Base-by-base conservation (phyloP, 2,329 filamentous ascomycete species). In the Westerdykella aurantiaca region DNA sequence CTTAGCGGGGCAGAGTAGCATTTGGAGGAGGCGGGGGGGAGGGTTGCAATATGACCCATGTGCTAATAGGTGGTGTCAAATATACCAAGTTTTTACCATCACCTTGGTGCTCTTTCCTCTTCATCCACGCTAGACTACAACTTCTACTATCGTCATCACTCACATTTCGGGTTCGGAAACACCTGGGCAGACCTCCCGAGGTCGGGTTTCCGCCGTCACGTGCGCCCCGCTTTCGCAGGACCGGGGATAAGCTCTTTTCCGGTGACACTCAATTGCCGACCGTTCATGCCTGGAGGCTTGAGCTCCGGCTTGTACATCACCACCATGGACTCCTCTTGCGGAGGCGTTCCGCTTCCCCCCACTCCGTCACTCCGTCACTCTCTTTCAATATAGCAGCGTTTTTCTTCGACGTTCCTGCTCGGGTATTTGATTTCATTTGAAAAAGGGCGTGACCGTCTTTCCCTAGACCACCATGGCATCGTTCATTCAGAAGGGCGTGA, bases 401-500 rank as follows among this genome's bases (percentile, higher is more conserved):
- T 39, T 39, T 17, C 23, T 25, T 21, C 17, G n/a, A 17, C 25
- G 29, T 11, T 11, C 35, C 12, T 40, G 16, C 13, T 38, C 16
- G 22, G 37, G 5, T 13, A 23, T 34, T 31, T 37, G 10, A 34
- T 38, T 43, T 22, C 25, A 5, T 6, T 40, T 35, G 7, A 16
- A 3, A 10, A 35, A 45, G 31, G 34, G 34, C 37, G 42, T 44
- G 29, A 33, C 3, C 18, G 39, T 22, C 38, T 33, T 37, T 17
- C 21, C n/a, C 17, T 38, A 42, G 4, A 31, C 37, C 51, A 52
- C 31, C 16, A 73, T 73, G 70, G 62, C 70, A 35, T 56, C 55
- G 50, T 69, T 72, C 58, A 50, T 73, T 10, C 71, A 71, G 46
- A 80, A 79, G 61, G 88, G 88, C 60, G 74, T 91, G 50, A 80